Base-by-base conservation (phyloP, 2,329 filamentous ascomycete species). In the Alternaria incomplexa region DNA sequence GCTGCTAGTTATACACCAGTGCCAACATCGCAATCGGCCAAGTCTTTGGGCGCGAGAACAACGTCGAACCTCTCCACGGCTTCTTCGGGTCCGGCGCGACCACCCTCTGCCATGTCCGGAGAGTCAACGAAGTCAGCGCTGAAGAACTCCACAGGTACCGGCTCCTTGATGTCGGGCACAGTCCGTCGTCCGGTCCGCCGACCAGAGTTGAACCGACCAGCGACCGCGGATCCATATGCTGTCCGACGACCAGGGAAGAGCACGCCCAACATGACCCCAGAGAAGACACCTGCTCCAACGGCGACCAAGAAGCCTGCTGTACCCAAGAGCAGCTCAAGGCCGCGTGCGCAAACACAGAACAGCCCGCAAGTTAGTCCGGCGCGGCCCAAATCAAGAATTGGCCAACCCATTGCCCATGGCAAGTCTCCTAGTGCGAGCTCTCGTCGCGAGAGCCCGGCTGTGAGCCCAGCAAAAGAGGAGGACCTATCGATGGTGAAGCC, bases 151-250 rank as follows among this genome's bases (percentile, higher is more conserved):
- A 77, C 75, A 32, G 77, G 74, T 20, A 78, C 79, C 15, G 80
- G 82, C 30, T 83, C 83, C 6, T 71, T 90, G 11, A 87, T 88
- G 71, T 85, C 87, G 47, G 88, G 87, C 15, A 88, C 88, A 22
- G 85, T 89, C 66, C 83, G 88, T 53, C 85, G 85, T 56, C 85
- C 77, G 5, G 73, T 76, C 28, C 76, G 76, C 26, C 77, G 82
- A 65, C 82, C 83, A 25, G 83, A 85, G 59, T 68, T 84, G 17
- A 73, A 78, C 66, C 77, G 85, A 54, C 85, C 85, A 23, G 84
- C 83, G 36, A 87, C 85, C 12, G 85, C 86, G 28, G 86, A 88
- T 67, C 85, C 86, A 12, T 86, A 86, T 71, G 83, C 77, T 17
- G 67, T 71, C 20, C 76, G 79, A 44, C 74, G 74, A 36, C 70